Evolutionary conservation across 179 eudicot species (phyloP).

Genomic region (Camellia oleifera): DNA sequence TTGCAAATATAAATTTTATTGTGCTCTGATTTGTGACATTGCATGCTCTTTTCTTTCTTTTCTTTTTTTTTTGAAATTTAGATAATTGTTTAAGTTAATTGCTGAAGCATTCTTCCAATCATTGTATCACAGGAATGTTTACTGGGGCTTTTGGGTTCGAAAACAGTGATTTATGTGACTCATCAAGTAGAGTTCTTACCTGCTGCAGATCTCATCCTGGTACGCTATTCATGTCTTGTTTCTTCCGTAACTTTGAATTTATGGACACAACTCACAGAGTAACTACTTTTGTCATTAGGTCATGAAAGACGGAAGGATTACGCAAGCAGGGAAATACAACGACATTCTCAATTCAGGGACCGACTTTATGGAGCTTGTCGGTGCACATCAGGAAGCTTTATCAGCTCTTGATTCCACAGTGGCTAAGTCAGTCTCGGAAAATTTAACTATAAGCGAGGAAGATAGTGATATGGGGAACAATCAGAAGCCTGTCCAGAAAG

Average conservation of each 20-base stretch:
- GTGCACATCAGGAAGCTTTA: constrained; percentile 77
- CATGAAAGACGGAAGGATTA: constrained; percentile 69
- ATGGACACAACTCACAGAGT: not conserved
- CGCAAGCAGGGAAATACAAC: constrained; percentile 71
- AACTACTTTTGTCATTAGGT: constrained; percentile 34
- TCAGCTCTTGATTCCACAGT: constrained; percentile 45
- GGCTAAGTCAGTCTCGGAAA: constrained; percentile 1
- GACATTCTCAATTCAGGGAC: constrained; percentile 63
- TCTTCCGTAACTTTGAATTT: not conserved
- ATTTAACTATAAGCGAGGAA: not conserved
- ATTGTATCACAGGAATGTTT: constrained; percentile 56
- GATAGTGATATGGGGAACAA: not conserved
- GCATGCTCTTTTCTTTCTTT: not conserved
- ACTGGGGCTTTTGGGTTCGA: constrained; percentile 50
- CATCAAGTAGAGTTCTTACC: constrained; percentile 86
- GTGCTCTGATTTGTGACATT: not conserved
- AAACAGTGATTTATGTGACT: constrained; percentile 76
- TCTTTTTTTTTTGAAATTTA: not conserved
- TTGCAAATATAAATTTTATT: not conserved
- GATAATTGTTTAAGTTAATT: not conserved
- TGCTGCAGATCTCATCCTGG: constrained; percentile 73
- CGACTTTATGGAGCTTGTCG: constrained; percentile 77
- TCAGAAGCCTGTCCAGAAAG: constrained; percentile 8
- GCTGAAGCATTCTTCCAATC: not conserved
- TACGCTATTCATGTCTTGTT: constrained; percentile 26